Conservation (phyloP, 306 rosid species). For the Castanea sativa region DNA sequence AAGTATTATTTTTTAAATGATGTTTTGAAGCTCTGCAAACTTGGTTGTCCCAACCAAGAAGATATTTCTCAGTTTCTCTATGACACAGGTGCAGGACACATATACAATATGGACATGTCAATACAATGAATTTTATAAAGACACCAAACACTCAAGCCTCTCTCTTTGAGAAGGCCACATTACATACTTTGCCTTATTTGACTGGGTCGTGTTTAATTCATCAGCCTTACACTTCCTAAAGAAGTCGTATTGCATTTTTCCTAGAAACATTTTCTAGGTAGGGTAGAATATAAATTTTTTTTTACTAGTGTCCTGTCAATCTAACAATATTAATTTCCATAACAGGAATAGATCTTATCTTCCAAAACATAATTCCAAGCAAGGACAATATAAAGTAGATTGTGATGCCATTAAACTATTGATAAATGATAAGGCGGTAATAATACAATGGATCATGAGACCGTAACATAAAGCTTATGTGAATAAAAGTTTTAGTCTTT, state of each 20-base stretch:
- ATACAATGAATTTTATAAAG: neutral
- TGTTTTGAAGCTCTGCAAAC: neutral
- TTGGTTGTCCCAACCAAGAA: neutral
- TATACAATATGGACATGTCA: neutral
- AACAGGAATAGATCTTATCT: neutral
- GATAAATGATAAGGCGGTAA: conserved; percentile 1
- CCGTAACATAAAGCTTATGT: conserved; percentile 7
- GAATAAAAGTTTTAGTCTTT: neutral
- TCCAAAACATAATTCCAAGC: conserved; percentile 1
- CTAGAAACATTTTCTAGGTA: neutral
- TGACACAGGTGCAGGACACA: neutral
- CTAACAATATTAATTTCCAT: neutral
- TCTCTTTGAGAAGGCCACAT: neutral
- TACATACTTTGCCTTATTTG: neutral
- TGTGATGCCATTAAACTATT: neutral
- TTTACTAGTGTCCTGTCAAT: neutral
- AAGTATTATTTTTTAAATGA: neutral
- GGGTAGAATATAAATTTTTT: neutral
- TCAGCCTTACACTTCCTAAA: neutral
- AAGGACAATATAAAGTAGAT: conserved; percentile 11
- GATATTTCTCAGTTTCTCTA: neutral
- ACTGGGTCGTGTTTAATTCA: neutral
- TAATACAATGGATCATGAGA: conserved; percentile 17
- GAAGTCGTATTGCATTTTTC: neutral
- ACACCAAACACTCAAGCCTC: neutral